Evolutionary conservation across 805 yeast genomes (phyloP).

Genomic region (Metschnikowia henanensis): DNA sequence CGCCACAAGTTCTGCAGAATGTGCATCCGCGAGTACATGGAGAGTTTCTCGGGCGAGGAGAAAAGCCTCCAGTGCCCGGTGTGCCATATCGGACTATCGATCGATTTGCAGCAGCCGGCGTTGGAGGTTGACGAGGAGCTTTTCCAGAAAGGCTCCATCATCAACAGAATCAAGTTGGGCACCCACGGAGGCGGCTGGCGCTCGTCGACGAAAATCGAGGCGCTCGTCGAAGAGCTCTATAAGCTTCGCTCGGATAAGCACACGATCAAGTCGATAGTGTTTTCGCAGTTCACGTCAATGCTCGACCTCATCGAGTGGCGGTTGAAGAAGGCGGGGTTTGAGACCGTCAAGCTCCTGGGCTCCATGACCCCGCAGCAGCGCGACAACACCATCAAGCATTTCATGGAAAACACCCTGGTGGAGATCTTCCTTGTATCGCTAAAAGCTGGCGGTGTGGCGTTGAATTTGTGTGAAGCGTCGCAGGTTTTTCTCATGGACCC

Average conservation of each 20-base stretch:
- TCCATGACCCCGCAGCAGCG: constrained; percentile 96
- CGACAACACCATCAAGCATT: constrained; percentile 85
- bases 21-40: constrained; percentile 89
- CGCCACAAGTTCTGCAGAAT: constrained; percentile 92
- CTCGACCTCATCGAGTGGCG: constrained; percentile 96
- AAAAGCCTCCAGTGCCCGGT: constrained; percentile 84
- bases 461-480: constrained; percentile 94
- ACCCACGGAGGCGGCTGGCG: constrained; percentile 74
- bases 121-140: constrained; percentile 64
- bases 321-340: constrained; percentile 89
- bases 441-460: constrained; percentile 99
- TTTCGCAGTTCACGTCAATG: constrained; percentile 97
- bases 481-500: constrained; percentile 96
- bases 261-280: constrained; percentile 94
- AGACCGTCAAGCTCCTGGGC: constrained; percentile 92
- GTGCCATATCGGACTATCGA: constrained; percentile 90
- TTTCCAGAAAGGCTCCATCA: constrained; percentile 67
- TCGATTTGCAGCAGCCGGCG: constrained; percentile 86
- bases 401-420: constrained; percentile 89
- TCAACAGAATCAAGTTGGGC: constrained; percentile 83
- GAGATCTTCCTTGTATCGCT: constrained; percentile 93
- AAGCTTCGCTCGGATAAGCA: constrained; percentile 80
- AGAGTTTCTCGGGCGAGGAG: constrained; percentile 66
- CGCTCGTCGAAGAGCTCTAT: constrained; percentile 89
- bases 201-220: constrained; percentile 96